phyloP scores from a whole-genome alignment of 2,329 filamentous ascomycete species.

The Exutisphaerella laricina region DNA sequence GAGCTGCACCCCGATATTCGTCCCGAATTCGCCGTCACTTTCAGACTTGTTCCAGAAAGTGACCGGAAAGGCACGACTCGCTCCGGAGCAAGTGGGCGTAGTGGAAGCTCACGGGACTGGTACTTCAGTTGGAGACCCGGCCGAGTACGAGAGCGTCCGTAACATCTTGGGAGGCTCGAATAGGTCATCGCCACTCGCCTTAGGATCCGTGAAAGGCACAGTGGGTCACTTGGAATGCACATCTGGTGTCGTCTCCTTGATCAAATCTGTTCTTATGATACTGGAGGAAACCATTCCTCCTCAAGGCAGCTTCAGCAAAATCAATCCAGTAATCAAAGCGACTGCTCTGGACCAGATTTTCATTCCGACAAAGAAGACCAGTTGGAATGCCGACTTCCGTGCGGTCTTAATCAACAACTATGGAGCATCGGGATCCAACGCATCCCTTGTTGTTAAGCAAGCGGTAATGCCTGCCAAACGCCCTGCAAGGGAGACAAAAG shows the following conservation, averaged over 20 bases:
- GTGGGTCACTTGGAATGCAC: conserved; percentile 36
- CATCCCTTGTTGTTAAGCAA: conserved; percentile 6
- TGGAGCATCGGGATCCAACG: conserved; percentile 36
- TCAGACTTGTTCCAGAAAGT: conserved; percentile 4
- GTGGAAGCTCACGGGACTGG: conserved; percentile 17
- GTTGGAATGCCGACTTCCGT: conserved; percentile 3
- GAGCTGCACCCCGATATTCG: conserved; percentile 26
- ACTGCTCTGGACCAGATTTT: background rate
- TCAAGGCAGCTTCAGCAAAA: conserved; percentile 15
- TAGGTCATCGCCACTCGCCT: conserved; percentile 13
- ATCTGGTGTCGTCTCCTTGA: conserved; percentile 29
- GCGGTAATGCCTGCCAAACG: background rate
- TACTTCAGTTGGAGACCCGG: conserved; percentile 13
- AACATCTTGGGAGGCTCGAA: conserved; percentile 1
- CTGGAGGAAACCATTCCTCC: conserved; percentile 30
- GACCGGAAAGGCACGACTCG: conserved; percentile 11
- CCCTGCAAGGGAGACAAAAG: too few species aligned
- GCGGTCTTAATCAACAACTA: conserved; percentile 35
- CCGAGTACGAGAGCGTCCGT: conserved; percentile 10
- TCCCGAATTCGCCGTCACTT: conserved; percentile 5
- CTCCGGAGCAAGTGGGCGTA: conserved; percentile 6
- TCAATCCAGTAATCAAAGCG: conserved; percentile 13
- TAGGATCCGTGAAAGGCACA: conserved; percentile 33
- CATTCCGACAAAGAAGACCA: conserved; percentile 5
- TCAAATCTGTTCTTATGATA: conserved; percentile 36